These are phyloP conservation scores for Rhododendron vialii DNA, from an alignment of 148 eudicot species.

Conservation along the genomic window DNA sequence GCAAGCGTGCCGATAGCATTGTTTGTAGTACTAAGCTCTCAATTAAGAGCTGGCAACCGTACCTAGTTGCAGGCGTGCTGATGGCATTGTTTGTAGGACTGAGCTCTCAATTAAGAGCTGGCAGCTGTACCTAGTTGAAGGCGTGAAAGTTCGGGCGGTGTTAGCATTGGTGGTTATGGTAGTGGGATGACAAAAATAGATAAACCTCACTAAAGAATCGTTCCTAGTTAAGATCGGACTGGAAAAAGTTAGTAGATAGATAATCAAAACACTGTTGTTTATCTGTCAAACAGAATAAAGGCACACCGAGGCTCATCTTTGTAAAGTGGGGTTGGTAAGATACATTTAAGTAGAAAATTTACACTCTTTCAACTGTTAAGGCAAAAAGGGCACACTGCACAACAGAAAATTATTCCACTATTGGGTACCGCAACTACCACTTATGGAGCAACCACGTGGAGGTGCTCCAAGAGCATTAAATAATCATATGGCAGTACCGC, in stretches of 20 bases:
- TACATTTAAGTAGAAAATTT: too few relatives aligned
- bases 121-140: background rate
- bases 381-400: too few relatives aligned
- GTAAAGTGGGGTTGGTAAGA: too few relatives aligned
- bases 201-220: background rate
- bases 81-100: background rate
- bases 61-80: background rate
- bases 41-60: background rate
- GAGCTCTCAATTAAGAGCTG: background rate
- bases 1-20: background rate
- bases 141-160: background rate
- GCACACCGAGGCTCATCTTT: too few relatives aligned
- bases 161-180: background rate
- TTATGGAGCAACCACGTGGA: too few relatives aligned
- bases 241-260: background rate
- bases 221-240: background rate
- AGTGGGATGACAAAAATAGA: background rate
- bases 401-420: too few relatives aligned
- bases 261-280: too few relatives aligned
- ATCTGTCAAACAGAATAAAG: too few relatives aligned
- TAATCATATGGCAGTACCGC: too few relatives aligned
- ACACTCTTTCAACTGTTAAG: too few relatives aligned
- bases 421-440: too few relatives aligned
- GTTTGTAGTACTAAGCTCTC: background rate
- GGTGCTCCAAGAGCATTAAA: too few relatives aligned